Conservation (phyloP, 257 asterid genomes). For the Plantago major region DNA sequence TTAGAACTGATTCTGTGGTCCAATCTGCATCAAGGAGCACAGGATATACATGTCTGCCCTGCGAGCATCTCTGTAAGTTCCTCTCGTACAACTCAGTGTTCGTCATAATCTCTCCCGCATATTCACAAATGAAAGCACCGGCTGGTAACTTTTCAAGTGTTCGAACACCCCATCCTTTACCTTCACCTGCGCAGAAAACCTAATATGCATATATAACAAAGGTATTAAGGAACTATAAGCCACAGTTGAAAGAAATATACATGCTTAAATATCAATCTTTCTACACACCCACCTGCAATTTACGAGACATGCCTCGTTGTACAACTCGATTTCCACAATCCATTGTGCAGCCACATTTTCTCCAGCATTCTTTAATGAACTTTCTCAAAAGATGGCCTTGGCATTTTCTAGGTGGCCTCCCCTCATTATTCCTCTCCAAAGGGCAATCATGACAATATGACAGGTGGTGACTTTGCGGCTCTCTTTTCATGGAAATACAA, state of each 20-base stretch:
- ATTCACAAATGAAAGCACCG: slow-evolving; percentile 71
- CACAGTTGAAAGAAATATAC: neutral
- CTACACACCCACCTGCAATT: slow-evolving; percentile 55
- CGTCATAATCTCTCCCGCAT: slow-evolving; percentile 63
- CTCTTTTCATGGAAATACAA: slow-evolving; percentile 41
- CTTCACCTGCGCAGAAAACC: slow-evolving; percentile 55
- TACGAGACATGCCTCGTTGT: slow-evolving; percentile 64
- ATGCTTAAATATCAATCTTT: neutral
- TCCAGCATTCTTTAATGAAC: slow-evolving; percentile 88
- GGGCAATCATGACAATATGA: slow-evolving; percentile 70
- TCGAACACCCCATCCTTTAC: slow-evolving; percentile 86
- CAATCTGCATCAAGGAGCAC: slow-evolving; percentile 74
- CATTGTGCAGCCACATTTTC: slow-evolving; percentile 73
- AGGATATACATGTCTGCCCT: slow-evolving; percentile 50
- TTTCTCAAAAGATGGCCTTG: slow-evolving; percentile 55
- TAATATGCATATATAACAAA: slow-evolving; percentile 15
- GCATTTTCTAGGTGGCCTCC: slow-evolving; percentile 34
- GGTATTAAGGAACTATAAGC: neutral
- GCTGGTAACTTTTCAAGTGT: slow-evolving; percentile 64
- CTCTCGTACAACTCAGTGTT: slow-evolving; percentile 56
- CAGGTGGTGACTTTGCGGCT: slow-evolving; percentile 33
- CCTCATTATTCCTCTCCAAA: slow-evolving; percentile 58
- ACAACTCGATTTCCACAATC: slow-evolving; percentile 78
- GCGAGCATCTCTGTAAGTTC: slow-evolving; percentile 11
- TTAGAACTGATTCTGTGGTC: slow-evolving; percentile 52